A percentile compares a stretch with the other conserved stretches of the same genome.
These are phyloP conservation scores for Suhomyces vadensis DNA, from an alignment of 805 yeast genomes.

Conservation along the genomic window DNA sequence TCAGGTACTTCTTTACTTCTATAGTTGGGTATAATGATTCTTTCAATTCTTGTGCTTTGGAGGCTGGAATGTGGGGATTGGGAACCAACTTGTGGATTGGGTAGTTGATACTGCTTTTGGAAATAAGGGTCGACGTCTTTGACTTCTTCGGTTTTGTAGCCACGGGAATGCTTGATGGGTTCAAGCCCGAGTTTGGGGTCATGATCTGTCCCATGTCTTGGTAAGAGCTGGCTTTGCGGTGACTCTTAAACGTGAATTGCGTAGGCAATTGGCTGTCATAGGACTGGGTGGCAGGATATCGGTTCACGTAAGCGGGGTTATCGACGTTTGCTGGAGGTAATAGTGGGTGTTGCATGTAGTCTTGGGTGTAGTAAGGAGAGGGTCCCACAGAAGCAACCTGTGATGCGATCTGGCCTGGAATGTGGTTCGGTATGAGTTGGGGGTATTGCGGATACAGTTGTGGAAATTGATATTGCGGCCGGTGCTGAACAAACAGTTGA, in stretches of 20 bases:
- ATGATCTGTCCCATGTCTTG: not conserved
- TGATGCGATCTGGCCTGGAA: not conserved
- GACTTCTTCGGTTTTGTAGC: conserved; percentile 2
- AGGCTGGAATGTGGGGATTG: conserved; percentile 4
- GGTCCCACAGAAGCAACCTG: not conserved
- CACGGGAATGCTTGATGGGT: not conserved
- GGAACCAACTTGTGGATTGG: conserved; percentile 10
- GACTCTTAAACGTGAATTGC: conserved; percentile 5
- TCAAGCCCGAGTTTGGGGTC: not conserved
- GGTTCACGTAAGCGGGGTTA: conserved; percentile 4
- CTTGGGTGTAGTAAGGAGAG: conserved; percentile 2
- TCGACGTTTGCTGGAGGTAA: conserved; percentile 6
- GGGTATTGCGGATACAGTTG: not conserved
- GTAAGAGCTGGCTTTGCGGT: conserved; percentile 9
- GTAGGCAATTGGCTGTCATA: not conserved
- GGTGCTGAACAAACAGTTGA: no score
- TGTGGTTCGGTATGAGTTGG: not conserved
- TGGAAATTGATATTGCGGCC: not conserved
- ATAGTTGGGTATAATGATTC: conserved; percentile 10
- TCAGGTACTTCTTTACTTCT: conserved; percentile 57
- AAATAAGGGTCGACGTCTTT: conserved; percentile 7
- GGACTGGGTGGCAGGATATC: conserved; percentile 1
- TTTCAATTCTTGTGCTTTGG: not conserved
- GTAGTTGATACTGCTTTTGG: conserved; percentile 12
- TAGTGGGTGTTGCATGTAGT: conserved; percentile 4